Percentiles rank a stretch among this genome's conserved stretches.
These are phyloP conservation scores for Xylaria grammica DNA, from an alignment of 495 filamentous ascomycete species.

Conservation along the genomic window DNA sequence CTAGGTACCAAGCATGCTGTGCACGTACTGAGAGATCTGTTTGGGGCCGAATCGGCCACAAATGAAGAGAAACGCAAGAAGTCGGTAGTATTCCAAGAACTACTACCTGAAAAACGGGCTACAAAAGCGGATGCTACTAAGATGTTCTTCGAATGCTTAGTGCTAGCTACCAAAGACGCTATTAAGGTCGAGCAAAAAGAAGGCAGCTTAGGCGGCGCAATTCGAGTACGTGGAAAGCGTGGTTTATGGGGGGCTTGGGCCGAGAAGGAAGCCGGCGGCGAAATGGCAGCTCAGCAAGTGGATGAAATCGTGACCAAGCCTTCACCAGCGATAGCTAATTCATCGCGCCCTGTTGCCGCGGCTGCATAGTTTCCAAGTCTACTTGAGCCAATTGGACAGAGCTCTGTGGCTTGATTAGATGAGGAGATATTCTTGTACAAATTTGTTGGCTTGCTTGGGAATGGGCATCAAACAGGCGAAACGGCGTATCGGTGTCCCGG, in stretches of 20 bases:
- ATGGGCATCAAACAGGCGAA: slow-evolving; percentile 25
- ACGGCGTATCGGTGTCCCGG: slow-evolving; percentile 37
- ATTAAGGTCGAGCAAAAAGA: slow-evolving; percentile 94
- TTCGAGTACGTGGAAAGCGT: slow-evolving; percentile 84
- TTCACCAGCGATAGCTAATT: slow-evolving; percentile 39
- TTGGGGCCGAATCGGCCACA: slow-evolving; percentile 68
- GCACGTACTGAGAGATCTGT: slow-evolving; percentile 87
- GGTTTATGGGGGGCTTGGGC: slow-evolving; percentile 97
- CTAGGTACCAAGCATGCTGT: slow-evolving; percentile 93
- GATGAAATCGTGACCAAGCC: slow-evolving; percentile 40
- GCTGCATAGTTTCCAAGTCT: slow-evolving; percentile 30
- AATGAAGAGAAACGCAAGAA: slow-evolving; percentile 72
- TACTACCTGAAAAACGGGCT: slow-evolving; percentile 80
- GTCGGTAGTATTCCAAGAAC: slow-evolving; percentile 85
- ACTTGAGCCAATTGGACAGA: slow-evolving; percentile 8
- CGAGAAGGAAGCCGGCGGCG: slow-evolving; percentile 74
- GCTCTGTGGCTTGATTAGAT: slow-evolving; percentile 19
- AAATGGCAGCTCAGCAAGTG: slow-evolving; percentile 46
- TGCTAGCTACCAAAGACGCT: slow-evolving; percentile 96
- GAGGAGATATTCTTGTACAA: slow-evolving; percentile 41
- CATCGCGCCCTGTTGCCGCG: slow-evolving; percentile 40
- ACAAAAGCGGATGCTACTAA: slow-evolving; percentile 90
- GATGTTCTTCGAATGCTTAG: slow-evolving; percentile 98
- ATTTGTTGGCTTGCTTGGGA: slow-evolving; percentile 37
- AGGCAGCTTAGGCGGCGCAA: slow-evolving; percentile 71